Percentiles rank a stretch among this genome's conserved stretches.
Conservation (phyloP, 257 asterid species). For the Gentiana macrophylla region DNA sequence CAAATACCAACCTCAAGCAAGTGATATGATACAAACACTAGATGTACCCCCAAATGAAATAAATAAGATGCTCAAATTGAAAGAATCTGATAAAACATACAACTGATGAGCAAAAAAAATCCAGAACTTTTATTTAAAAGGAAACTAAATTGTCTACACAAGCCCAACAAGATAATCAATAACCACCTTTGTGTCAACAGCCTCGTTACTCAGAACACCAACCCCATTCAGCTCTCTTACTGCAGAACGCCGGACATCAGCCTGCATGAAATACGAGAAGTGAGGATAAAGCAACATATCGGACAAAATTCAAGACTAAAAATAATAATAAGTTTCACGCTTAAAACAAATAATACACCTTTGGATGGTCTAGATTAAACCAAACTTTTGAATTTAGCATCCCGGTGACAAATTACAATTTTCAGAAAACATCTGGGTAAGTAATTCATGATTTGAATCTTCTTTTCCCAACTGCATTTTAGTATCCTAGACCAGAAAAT, state of each 20-base stretch:
- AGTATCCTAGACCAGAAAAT: constrained; percentile 20
- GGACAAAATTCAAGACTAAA: background rate
- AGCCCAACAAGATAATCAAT: constrained; percentile 1
- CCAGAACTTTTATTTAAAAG: too few relatives aligned
- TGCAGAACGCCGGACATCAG: constrained; percentile 63
- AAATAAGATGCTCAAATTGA: too few relatives aligned
- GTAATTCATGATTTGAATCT: constrained; percentile 39
- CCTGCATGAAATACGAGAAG: constrained; percentile 28
- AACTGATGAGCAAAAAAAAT: too few relatives aligned
- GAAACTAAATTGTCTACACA: background rate
- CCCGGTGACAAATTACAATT: constrained; percentile 38
- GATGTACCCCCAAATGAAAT: too few relatives aligned
- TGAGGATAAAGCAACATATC: constrained; percentile 6
- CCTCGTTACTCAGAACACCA: constrained; percentile 41
- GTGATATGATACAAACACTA: too few relatives aligned
- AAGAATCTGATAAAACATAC: too few relatives aligned
- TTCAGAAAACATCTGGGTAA: constrained; percentile 53
- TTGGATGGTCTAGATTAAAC: constrained; percentile 77
- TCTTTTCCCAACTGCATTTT: constrained; percentile 43
- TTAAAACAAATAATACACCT: constrained; percentile 33
- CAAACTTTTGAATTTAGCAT: constrained; percentile 44
- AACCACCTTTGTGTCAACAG: constrained; percentile 53
- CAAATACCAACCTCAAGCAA: too few relatives aligned
- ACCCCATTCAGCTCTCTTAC: constrained; percentile 44
- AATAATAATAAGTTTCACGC: constrained; percentile 5